Percentiles rank a stretch among this genome's conserved stretches.
phyloP scores from a whole-genome alignment of 352 stramenopile species.

The Phytophthora uliginosa region DNA sequence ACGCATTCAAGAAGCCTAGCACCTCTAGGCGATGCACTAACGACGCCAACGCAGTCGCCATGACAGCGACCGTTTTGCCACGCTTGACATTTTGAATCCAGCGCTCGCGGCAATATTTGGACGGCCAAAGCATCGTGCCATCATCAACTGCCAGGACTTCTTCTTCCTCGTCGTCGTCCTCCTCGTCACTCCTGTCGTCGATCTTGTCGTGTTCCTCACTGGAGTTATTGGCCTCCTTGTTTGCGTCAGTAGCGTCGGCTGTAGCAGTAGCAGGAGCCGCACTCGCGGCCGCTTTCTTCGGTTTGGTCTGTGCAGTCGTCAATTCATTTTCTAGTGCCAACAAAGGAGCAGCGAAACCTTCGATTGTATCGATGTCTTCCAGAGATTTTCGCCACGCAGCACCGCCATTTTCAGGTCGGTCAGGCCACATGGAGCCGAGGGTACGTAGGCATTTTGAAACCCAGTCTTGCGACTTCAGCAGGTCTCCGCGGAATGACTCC shows the following conservation, averaged over 20 bases:
- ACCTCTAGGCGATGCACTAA: conserved; percentile 81
- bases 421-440: conserved; percentile 69
- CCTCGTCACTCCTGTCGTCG: conserved; percentile 75
- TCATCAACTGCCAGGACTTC: conserved; percentile 71
- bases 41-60: conserved; percentile 68
- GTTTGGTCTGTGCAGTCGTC: conserved; percentile 57
- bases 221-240: conserved; percentile 16
- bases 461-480: conserved; percentile 71
- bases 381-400: conserved; percentile 63
- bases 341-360: conserved; percentile 52
- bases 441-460: conserved; percentile 72
- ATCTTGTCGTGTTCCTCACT: conserved; percentile 37
- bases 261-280: conserved; percentile 1
- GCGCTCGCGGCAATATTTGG: conserved; percentile 69
- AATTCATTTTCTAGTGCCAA: conserved; percentile 76
- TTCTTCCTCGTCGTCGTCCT: conserved; percentile 86
- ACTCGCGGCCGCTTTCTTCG: conserved; percentile 31
- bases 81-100: conserved; percentile 78
- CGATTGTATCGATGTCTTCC: conserved; percentile 41
- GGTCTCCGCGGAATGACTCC: conserved; percentile 64
- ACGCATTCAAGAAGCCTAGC: conserved; percentile 67
- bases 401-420: conserved; percentile 48
- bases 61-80: conserved; percentile 54
- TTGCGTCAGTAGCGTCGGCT: conserved; percentile 9
- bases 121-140: conserved; percentile 76